Base-by-base conservation (phyloP, 2,329 filamentous ascomycete genomes). In the Pseudovirgaria hyperparasitica region DNA sequence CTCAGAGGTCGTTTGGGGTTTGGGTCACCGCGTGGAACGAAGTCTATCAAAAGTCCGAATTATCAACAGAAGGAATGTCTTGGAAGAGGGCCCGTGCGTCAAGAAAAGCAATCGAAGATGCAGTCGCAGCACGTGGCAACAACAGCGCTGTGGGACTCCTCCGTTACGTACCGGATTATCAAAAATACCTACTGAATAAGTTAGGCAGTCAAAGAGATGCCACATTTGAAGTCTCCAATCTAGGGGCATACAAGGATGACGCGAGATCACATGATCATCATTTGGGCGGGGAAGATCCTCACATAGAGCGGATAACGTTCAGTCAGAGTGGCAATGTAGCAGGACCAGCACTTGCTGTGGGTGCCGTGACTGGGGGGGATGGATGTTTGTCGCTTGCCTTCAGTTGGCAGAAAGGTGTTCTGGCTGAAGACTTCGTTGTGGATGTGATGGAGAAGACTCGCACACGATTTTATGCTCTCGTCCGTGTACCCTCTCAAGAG, bases 211-310 rank as follows among this genome's bases (percentile, higher is more conserved):
- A 46, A 3, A 43, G 63, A 3, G 41, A 38, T 1, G 37, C 40
- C 10, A 54, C 47, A 6, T 60, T 55, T 13, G 62, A 66, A 34
- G 30, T 66, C 6, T 63, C 62, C 0, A 66, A 63, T 37, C 28
- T 66, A 4, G 63, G 62, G 0, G 39, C 54, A 2, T 45, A 57
- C 23, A 37, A 37, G 9, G 9, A 36, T 4, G 30, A 34, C 17
- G 29, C 32, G 6, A 39, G 9, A 19, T 12, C n/a, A 12, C 2
- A 7, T n/a, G 6, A 28, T 16, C 19, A 14, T n/a, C 25, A 10
- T 12, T 13, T 23, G 9, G 21, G 13, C 10, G 15, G 21, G 13
- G 28, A 26, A 2, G 19, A 27, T 4, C 46, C 48, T 37, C 37
- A 32, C 11, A 46, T 63, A 16, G 52, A 51, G 2, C 47, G 55